Conservation (phyloP, 2,329 filamentous ascomycete genomes). For the Neonectria coccinea region DNA sequence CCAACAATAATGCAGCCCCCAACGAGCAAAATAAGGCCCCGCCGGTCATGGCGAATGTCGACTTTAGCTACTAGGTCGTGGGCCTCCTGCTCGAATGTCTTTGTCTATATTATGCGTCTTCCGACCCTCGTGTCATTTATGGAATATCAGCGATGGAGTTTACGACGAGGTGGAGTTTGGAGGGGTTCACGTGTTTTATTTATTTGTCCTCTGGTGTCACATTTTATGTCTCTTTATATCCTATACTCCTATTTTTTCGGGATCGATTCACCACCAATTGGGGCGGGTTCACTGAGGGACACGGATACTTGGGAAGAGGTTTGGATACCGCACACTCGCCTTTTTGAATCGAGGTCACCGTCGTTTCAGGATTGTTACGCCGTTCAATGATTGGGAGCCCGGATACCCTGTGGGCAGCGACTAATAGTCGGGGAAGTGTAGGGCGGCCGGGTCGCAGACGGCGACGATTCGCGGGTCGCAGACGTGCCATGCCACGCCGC, state of each 20-base stretch:
- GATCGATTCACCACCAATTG: conserved; percentile 34
- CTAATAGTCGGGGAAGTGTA: conserved; percentile 42
- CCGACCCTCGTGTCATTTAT: conserved; percentile 44
- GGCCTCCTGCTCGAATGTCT: conserved; percentile 30
- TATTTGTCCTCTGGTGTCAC: conserved; percentile 18
- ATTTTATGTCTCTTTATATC: conserved; percentile 29
- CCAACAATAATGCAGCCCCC: conserved; percentile 49
- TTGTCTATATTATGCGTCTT: conserved; percentile 46
- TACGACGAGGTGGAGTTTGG: conserved; percentile 45
- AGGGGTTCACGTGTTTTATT: conserved; percentile 36
- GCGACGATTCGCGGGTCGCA: conserved; percentile 35
- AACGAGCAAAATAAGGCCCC: conserved; percentile 63
- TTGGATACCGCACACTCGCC: conserved; percentile 40
- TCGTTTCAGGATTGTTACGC: conserved; percentile 40
- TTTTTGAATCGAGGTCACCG: conserved; percentile 32
- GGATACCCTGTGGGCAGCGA: conserved; percentile 46
- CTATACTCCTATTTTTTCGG: conserved; percentile 21
- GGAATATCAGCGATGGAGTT: conserved; percentile 52
- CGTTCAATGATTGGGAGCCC: conserved; percentile 45
- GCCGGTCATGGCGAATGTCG: conserved; percentile 68
- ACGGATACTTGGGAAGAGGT: conserved; percentile 32
- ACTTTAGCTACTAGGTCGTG: conserved; percentile 68
- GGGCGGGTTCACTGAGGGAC: conserved; percentile 30
- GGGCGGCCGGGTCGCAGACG: conserved; percentile 24
- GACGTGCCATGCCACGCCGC: conserved; percentile 28